Conservation (phyloP, 2,329 filamentous ascomycete genomes). For the Passalora sequoiae region DNA sequence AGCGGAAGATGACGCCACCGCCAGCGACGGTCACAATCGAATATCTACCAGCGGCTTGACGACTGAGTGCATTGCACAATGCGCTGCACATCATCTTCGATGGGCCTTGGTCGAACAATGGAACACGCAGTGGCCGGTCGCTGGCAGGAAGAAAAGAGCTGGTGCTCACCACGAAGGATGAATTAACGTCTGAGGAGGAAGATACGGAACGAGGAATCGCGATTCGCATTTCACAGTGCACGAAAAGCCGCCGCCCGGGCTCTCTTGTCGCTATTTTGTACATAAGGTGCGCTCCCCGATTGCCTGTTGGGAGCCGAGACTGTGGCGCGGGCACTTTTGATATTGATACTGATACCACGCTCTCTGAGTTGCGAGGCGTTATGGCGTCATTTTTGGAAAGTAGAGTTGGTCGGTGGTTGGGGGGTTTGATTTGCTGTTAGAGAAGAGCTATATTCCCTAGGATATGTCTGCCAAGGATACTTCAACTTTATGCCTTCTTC, state of each 20-base stretch:
- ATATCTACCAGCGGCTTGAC: constrained; percentile 9
- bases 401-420: too few species aligned
- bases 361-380: constrained; percentile 4
- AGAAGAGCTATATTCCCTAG: too few species aligned
- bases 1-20: constrained; percentile 12
- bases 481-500: too few species aligned
- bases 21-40: constrained; percentile 4
- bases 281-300: background rate
- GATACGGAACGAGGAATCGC: background rate
- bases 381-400: too few species aligned
- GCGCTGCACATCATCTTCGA: too few species aligned
- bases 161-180: background rate
- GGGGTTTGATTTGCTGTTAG: too few species aligned
- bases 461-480: too few species aligned
- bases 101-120: too few species aligned
- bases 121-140: background rate
- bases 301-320: background rate
- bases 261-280: background rate
- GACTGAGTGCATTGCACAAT: too few species aligned
- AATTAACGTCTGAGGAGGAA: too few species aligned
- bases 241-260: background rate
- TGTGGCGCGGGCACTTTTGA: background rate
- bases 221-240: background rate
- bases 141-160: background rate
- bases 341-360: constrained; percentile 2